Evolutionary conservation across 2,329 filamentous ascomycete species (phyloP), one percentile per base, ranked within the genome.

Genomic region (Colletotrichum incanum): DNA sequence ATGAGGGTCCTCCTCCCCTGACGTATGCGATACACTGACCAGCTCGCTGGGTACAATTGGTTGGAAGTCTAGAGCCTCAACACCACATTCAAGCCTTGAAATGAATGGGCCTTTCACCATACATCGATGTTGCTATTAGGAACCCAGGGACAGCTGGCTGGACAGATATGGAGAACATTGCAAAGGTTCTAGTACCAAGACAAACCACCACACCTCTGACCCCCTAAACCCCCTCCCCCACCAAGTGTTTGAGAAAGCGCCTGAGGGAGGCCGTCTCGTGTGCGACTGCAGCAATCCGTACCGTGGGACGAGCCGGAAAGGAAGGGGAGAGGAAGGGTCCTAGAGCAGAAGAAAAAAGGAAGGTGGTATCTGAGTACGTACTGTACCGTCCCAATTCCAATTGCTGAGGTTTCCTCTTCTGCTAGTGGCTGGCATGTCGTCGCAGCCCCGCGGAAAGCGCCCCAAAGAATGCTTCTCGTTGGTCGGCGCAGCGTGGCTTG

Each of bases 401-500:
- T 26, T 54, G 47, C 34, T 14, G 34, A 62, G n/a, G 23, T 7
- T n/a, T 31, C 11, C 43, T 45, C 43, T 41, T 61, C 50, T n/a
- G 45, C 47, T 23, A 41, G 49, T 52, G 28, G 60, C 60, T 63
- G 34, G 41, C 16, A 6, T 20, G 34, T n/a, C 23, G 60, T 37
- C 47, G 60, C 34, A 41, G 31, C n/a, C 60, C 60, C 34, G 18
- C 9, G 45, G n/a, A 65, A 45, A 4, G 3, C 55, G 56, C 56
- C 55, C 26, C 34, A 4, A 26, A 59, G 16, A 20, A 28, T 39
- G 20, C n/a, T 14, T 23, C 54, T 41, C n/a, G 54, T 41, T 58
- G 54, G 54, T 41, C 43, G 26, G 43, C 16, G n/a, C 50, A 41
- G 64, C 20, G 69, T 69, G 69, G 69, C 69, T 72, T 64, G 52